These are phyloP conservation scores for Marchantia paleacea DNA, from an alignment of 225 moss, liverwort and hornwort genomes.

Conservation along the genomic window DNA sequence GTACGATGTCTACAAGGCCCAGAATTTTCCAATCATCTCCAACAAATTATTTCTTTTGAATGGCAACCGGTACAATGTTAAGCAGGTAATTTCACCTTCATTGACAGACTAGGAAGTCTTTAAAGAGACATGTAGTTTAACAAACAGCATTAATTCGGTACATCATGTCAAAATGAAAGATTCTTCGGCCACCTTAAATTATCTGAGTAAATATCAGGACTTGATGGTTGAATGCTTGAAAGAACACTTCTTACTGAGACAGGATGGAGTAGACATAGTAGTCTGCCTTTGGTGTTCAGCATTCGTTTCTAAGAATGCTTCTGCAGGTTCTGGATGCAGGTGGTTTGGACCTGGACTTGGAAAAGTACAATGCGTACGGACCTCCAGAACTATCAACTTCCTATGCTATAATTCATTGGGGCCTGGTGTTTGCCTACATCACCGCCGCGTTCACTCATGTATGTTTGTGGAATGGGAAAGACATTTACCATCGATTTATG, in stretches of 20 bases:
- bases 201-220: neutral
- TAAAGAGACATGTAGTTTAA: neutral
- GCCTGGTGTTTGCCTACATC: constrained; percentile 62
- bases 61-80: constrained; percentile 56
- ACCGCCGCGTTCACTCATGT: constrained; percentile 69
- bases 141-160: neutral
- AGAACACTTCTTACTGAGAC: too few relatives aligned
- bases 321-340: constrained; percentile 54
- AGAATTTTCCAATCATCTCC: constrained; percentile 64
- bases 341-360: constrained; percentile 51
- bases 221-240: neutral
- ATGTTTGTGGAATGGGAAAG: constrained; percentile 65
- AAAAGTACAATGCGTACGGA: constrained; percentile 56
- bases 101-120: neutral
- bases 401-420: constrained; percentile 66
- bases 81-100: constrained; percentile 36
- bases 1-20: constrained; percentile 45
- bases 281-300: too few relatives aligned
- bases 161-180: neutral
- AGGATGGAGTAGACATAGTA: too few relatives aligned
- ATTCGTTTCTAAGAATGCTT: neutral
- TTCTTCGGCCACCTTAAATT: neutral
- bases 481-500: constrained; percentile 52
- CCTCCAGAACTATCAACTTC: constrained; percentile 63
- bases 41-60: constrained; percentile 59